phyloP scores from a whole-genome alignment of 805 yeast species.

The Zygoascus biomembranicola region DNA sequence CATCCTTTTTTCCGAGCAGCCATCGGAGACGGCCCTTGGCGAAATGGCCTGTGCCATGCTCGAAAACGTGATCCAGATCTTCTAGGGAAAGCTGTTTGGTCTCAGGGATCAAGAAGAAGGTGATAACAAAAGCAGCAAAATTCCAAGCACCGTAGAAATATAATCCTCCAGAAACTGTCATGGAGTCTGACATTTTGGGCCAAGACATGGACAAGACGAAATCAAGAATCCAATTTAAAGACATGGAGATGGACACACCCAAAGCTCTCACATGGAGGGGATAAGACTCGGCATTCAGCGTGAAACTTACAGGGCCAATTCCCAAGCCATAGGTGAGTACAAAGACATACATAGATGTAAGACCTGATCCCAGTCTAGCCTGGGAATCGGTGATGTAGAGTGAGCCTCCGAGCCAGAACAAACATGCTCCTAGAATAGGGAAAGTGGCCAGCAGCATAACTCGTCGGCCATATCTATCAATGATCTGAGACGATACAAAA shows the following conservation, averaged over 20 bases:
- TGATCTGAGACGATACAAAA: constrained; percentile 40
- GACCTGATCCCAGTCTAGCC: constrained; percentile 2
- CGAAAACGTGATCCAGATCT: constrained; percentile 45
- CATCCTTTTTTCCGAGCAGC: not conserved
- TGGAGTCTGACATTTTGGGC: constrained; percentile 2
- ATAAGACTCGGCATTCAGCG: constrained; percentile 4
- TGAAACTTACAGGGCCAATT: constrained; percentile 5
- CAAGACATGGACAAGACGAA: constrained; percentile 4
- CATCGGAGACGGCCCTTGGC: not conserved
- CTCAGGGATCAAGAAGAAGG: constrained; percentile 51
- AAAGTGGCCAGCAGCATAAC: constrained; percentile 38
- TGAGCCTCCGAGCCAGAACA: constrained; percentile 23
- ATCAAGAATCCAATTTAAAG: constrained; percentile 2
- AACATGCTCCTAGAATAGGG: constrained; percentile 41
- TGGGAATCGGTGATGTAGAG: constrained; percentile 9
- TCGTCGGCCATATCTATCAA: constrained; percentile 44
- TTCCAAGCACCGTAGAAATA: constrained; percentile 6
- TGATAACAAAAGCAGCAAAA: constrained; percentile 20
- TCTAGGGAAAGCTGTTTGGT: constrained; percentile 64
- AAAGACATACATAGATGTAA: constrained; percentile 4
- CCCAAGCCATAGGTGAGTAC: constrained; percentile 4
- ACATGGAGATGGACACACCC: constrained; percentile 1
- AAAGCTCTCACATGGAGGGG: constrained; percentile 4
- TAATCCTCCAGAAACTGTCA: constrained; percentile 1
- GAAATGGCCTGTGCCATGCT: not conserved